Base-by-base conservation (phyloP, 2,329 filamentous ascomycete genomes). In the Sporothrix sp. region DNA sequence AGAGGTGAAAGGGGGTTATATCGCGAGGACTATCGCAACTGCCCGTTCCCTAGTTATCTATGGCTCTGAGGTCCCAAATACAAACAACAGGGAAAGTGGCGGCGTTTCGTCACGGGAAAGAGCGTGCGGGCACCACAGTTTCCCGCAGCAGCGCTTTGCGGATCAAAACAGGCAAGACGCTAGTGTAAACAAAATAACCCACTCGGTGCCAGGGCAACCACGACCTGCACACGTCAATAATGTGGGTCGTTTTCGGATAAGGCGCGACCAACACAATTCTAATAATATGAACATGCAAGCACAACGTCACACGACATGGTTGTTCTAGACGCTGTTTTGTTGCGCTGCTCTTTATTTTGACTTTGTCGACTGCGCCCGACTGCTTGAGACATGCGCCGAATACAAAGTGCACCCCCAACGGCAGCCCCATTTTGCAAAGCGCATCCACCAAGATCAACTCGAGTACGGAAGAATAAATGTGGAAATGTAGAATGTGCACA, bases 121-220 rank as follows among this genome's bases (percentile, higher is more conserved):
- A 32, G n/a, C 36, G 23, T 42, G 45, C 16, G 43, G 46, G 49
- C 43, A 50, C 46, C 43, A 50, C 46, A 36, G 46, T 30, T 50
- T 43, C 45, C 38, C 37, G 16, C 28, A n/a, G 11, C 21, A 21
- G 37, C 21, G 16, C 16, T 25, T 50, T 37, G 25, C 20, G 47
- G 54, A 55, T 51, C 52, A 51, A 53, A 56, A 57, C 54, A 56
- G 48, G 43, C 43, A 51, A 56, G 39, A 39, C 28, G 27, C 16
- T 27, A 10, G 42, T 27, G 37, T 55, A 57, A 56, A 58, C 51
- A 57, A 50, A 49, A 10, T 14, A 28, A 36, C 27, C 48, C 49
- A 53, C 51, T 28, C 16, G 52, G 35, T 43, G 48, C 52, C 40
- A 14, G 49, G 51, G 52, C 52, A 57, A 54, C 48, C 28, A 43